Evolutionary conservation across 1,284 basidiomycete species (phyloP), one percentile per base, ranked within the genome.

Genomic region (Cryptococcus sp.): DNA sequence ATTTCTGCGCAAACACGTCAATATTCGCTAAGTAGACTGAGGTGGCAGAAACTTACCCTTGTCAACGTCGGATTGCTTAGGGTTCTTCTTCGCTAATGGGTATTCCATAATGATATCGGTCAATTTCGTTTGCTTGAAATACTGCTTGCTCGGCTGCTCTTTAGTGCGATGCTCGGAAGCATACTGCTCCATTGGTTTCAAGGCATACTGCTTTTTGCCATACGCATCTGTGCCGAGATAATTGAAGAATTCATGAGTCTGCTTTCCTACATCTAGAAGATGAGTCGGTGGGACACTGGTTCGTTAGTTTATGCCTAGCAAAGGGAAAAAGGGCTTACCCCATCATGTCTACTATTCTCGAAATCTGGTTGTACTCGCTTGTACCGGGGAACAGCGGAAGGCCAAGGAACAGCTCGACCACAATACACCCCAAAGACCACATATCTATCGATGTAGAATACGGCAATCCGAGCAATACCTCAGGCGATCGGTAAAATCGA

Each of bases 361-460:
- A 93, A 53, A 98, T 83, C 74, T 98, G 95, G 78, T 98, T 98
- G 79, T 97, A 98, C 78, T 99, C 96, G 80, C 91, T 95, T 30
- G 96, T 98, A 31, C 95, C 96, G 1, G 95, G 95, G 80, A 98
- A 99, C 36, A 98, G 80, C 14, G 95, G 95, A 51, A 98, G 76
- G 5, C 95, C 96, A 43, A 98, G 81, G 83, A 98, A 99, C 36
- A 98, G 83, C 76, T 99, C 95, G 43, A 98, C 95, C 3, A 94
- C 95, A 60, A 99, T 98, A 79, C 96, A 99, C 4, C 96, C 96
- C n/a, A 98, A 87, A 48, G 92, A 96, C 96, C 96, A 99, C 86
- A 98, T 87, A 75, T 99, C 96, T 63, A 99, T 86, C 1, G 91
- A 83, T 13, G 92, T 86, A 36, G 88, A 94, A 76, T 99, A 98